A percentile compares a stretch with the other conserved stretches of the same genome.
Conservation (phyloP, 2,329 filamentous ascomycete genomes). For the Aspergillus sp. region DNA sequence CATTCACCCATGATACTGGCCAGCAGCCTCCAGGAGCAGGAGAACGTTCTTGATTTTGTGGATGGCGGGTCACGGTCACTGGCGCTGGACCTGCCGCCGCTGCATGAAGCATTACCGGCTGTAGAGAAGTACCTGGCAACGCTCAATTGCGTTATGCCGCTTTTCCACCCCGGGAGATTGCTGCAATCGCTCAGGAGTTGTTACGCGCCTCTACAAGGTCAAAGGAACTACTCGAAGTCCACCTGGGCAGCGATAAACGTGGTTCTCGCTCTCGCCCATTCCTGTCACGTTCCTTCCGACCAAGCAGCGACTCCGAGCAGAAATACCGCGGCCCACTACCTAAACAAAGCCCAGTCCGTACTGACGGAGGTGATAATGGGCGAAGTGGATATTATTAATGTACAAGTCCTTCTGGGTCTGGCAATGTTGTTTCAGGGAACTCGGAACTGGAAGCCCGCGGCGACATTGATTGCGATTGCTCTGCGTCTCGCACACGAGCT, state of each 20-base stretch:
- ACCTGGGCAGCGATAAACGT: slow-evolving; percentile 5
- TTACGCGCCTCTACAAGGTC: background rate
- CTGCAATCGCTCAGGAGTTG: background rate
- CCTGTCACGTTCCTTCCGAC: background rate
- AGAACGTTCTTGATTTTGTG: background rate
- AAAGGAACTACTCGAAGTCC: background rate
- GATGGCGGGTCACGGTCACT: background rate
- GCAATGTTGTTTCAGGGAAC: background rate
- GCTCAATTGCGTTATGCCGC: background rate
- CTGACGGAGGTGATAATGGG: background rate
- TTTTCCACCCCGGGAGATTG: background rate
- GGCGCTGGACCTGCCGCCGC: background rate
- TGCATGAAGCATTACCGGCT: background rate
- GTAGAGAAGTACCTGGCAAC: background rate
- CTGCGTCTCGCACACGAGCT: background rate
- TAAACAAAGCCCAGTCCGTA: background rate
- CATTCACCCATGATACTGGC: background rate
- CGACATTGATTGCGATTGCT: background rate
- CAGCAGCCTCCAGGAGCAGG: background rate
- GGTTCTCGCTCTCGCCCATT: background rate
- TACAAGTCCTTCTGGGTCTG: background rate
- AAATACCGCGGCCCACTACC: background rate
- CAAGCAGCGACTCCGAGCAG: background rate
- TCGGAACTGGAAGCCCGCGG: background rate
- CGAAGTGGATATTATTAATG: background rate